Evolutionary conservation across 2,329 filamentous ascomycete genomes (phyloP).

Genomic region (Ophiostoma novo-ulmi): DNA sequence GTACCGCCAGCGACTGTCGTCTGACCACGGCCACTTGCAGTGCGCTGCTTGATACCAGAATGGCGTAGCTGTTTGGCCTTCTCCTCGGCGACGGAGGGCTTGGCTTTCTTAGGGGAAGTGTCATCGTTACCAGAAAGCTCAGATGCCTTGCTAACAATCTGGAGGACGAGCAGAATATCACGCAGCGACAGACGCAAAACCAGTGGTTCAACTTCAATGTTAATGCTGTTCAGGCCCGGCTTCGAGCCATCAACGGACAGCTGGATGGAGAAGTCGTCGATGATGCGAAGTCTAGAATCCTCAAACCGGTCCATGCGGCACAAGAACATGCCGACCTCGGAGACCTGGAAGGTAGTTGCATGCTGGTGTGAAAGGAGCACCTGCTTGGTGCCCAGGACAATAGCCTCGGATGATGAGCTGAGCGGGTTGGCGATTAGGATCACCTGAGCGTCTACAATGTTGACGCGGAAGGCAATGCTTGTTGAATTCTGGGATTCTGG

Average conservation of each 20-base stretch:
- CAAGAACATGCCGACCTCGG: conserved; percentile 94
- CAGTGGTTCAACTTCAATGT: conserved; percentile 83
- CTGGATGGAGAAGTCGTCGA: conserved; percentile 93
- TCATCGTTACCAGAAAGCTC: conserved; percentile 64
- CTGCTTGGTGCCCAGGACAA: conserved; percentile 91
- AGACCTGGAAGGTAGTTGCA: conserved; percentile 86
- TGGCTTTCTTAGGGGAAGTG: conserved; percentile 47
- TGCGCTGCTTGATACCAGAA: conserved; percentile 49
- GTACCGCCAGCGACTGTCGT: conserved; percentile 43
- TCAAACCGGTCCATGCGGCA: conserved; percentile 99
- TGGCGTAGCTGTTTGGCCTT: conserved; percentile 52
- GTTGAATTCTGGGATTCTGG: conserved; percentile 29
- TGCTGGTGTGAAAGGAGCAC: conserved; percentile 90
- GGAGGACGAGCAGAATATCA: conserved; percentile 88
- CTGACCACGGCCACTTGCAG: conserved; percentile 52
- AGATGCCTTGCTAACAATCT: conserved; percentile 85
- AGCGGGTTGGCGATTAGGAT: conserved; percentile 94
- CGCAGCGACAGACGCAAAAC: conserved; percentile 85
- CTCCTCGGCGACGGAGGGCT: conserved; percentile 43
- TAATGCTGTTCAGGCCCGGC: conserved; percentile 66
- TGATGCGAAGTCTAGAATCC: conserved; percentile 78
- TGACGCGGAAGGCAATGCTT: conserved; percentile 75
- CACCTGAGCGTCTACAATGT: conserved; percentile 92
- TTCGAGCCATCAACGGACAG: conserved; percentile 73
- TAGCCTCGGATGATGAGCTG: conserved; percentile 85